Conservation (phyloP, 2,329 filamentous ascomycete species). For the Penicillium verrucosum region DNA sequence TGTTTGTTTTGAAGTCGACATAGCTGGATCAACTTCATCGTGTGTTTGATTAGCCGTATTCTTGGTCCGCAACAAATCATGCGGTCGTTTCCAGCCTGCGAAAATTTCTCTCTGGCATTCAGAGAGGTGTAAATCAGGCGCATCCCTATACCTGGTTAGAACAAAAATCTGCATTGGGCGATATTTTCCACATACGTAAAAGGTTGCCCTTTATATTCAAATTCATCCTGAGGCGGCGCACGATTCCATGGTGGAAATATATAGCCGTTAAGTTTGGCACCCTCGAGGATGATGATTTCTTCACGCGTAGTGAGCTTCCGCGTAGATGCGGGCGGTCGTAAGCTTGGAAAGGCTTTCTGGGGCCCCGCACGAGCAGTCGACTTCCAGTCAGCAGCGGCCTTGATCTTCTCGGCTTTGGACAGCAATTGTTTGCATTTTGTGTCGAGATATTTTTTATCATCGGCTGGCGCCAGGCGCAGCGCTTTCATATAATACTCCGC, state of each 20-base stretch:
- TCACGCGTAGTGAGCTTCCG: conserved; percentile 66
- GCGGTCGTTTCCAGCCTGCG: conserved; percentile 75
- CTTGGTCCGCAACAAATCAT: conserved; percentile 57
- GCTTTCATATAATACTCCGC: conserved; percentile 81
- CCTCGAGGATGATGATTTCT: conserved; percentile 70
- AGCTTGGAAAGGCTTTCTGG: conserved; percentile 28
- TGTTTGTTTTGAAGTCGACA: conserved; percentile 58
- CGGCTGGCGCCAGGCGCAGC: conserved; percentile 57
- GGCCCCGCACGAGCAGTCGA: conserved; percentile 17
- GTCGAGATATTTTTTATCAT: conserved; percentile 65
- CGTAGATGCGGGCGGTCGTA: conserved; percentile 51
- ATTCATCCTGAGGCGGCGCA: conserved; percentile 60
- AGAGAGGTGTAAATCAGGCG: conserved; percentile 68
- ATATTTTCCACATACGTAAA: conserved; percentile 57
- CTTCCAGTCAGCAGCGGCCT: conserved; percentile 44
- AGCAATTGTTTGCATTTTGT: conserved; percentile 68
- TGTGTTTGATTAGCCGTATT: conserved; percentile 27
- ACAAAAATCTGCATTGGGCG: conserved; percentile 14
- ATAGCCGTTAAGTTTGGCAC: conserved; percentile 76
- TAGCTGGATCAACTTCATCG: conserved; percentile 44
- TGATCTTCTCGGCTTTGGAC: conserved; percentile 71
- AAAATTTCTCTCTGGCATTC: conserved; percentile 71
- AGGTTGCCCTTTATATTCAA: conserved; percentile 52
- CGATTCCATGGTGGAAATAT: conserved; percentile 82
- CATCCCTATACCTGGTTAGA: conserved; percentile 56